These are phyloP conservation scores for Trichophyton schoenleinii DNA, from an alignment of 2,329 filamentous ascomycete species.

Conservation along the genomic window DNA sequence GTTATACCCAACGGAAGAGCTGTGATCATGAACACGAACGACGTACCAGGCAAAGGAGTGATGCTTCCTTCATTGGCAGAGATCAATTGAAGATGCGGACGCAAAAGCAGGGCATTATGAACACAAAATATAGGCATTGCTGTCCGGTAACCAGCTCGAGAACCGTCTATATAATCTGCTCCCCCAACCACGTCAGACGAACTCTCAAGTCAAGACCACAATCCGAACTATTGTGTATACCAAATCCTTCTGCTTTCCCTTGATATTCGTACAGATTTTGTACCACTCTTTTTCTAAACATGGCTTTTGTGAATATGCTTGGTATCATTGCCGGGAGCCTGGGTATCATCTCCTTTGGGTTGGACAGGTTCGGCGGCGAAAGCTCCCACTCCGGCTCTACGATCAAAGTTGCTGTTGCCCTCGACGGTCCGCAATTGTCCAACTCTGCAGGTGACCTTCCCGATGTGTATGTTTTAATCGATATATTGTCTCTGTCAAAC, in stretches of 20 bases:
- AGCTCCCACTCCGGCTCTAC: neutral
- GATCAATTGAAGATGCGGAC: neutral
- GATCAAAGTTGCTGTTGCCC: neutral
- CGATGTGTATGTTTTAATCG: neutral
- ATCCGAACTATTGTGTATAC: neutral
- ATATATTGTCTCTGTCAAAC: neutral
- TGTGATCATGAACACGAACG: neutral
- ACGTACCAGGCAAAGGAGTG: neutral
- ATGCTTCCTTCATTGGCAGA: neutral
- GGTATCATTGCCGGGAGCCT: neutral
- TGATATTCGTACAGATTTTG: neutral
- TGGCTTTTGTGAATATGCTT: neutral
- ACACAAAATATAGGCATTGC: neutral
- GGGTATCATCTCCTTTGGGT: neutral
- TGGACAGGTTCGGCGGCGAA: neutral
- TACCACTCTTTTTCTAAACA: neutral
- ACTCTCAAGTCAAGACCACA: neutral
- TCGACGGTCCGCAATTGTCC: neutral
- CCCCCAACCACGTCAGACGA: neutral
- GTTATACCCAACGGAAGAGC: neutral
- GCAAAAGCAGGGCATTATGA: neutral
- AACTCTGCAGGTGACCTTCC: neutral
- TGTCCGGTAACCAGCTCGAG: neutral
- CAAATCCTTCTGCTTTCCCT: neutral
- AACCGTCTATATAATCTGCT: neutral